Percentiles rank a stretch among this genome's conserved stretches.
These are phyloP conservation scores for Lactarius indigo DNA, from an alignment of 768 basidiomycete genomes.

Conservation along the genomic window DNA sequence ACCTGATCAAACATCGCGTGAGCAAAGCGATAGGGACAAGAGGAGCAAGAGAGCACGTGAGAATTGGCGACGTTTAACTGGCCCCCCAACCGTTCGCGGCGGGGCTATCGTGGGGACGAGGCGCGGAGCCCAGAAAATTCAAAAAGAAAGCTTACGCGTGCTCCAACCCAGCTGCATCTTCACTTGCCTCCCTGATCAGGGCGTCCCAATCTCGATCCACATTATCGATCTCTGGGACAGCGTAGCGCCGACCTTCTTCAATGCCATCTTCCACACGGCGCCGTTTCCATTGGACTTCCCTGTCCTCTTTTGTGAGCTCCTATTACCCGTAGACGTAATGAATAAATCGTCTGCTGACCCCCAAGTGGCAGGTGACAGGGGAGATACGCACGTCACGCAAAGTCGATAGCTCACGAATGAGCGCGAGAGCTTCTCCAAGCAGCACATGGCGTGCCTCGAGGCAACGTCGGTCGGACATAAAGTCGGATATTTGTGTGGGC, in stretches of 20 bases:
- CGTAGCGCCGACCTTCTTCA: conserved; percentile 17
- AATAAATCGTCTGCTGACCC: conserved; percentile 3
- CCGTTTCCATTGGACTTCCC: conserved; percentile 20
- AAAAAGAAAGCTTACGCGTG: conserved; percentile 34
- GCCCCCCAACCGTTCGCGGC: neutral
- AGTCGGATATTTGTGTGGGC: conserved; percentile 35
- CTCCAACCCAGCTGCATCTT: conserved; percentile 22
- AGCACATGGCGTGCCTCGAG: conserved; percentile 47
- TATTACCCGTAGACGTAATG: conserved; percentile 19
- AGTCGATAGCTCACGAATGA: conserved; percentile 65
- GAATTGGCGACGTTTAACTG: conserved; percentile 30
- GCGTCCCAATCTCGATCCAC: conserved; percentile 23
- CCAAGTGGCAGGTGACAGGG: conserved; percentile 8
- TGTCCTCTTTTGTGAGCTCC: conserved; percentile 18
- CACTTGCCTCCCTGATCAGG: conserved; percentile 21
- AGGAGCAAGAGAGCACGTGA: neutral
- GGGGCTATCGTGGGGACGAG: conserved; percentile 3
- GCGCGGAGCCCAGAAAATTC: conserved; percentile 2
- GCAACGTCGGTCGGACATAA: conserved; percentile 36
- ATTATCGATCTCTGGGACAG: conserved; percentile 22
- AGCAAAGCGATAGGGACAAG: conserved; percentile 9
- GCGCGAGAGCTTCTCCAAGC: conserved; percentile 53
- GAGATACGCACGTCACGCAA: conserved; percentile 57
- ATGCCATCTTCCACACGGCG: conserved; percentile 19
- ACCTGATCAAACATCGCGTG: conserved; percentile 31